Percentiles rank a stretch among this genome's conserved stretches.
Conservation (phyloP, 1,139 yeast species). For the Kodamaea ohmeri region DNA sequence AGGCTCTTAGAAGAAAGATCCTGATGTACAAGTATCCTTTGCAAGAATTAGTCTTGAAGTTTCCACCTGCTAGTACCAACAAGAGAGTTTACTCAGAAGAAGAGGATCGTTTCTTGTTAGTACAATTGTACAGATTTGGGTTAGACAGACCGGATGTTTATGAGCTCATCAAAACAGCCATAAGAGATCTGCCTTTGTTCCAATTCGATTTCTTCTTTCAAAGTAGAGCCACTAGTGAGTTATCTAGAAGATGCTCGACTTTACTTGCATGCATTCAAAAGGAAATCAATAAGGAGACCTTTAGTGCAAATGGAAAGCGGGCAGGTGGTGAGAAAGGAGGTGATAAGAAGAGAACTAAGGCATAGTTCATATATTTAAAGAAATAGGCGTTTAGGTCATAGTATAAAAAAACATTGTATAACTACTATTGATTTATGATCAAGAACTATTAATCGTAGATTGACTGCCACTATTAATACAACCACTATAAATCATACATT, state of each 20-base stretch:
- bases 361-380: no score
- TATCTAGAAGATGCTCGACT: constrained; percentile 67
- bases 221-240: constrained; percentile 61
- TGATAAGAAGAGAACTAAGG: constrained; percentile 6
- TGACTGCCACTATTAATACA: no score
- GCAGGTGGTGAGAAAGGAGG: constrained; percentile 12
- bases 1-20: constrained; percentile 62
- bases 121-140: constrained; percentile 65
- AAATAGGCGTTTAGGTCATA: no score
- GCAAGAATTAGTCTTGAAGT: constrained; percentile 58
- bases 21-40: constrained; percentile 61
- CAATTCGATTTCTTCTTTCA: constrained; percentile 72
- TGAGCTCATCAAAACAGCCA: constrained; percentile 60
- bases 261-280: constrained; percentile 61
- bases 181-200: constrained; percentile 59
- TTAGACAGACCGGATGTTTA: constrained; percentile 62
- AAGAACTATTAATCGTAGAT: no score
- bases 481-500: no score
- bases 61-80: constrained; percentile 57
- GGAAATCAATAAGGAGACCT: constrained; percentile 42
- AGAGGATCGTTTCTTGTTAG: constrained; percentile 68
- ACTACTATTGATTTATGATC: no score
- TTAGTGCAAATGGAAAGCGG: constrained; percentile 13
- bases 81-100: constrained; percentile 66
- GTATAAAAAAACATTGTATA: no score